These are phyloP conservation scores for Bjerkandera adusta DNA, from an alignment of 1,284 basidiomycete species.

Conservation along the genomic window DNA sequence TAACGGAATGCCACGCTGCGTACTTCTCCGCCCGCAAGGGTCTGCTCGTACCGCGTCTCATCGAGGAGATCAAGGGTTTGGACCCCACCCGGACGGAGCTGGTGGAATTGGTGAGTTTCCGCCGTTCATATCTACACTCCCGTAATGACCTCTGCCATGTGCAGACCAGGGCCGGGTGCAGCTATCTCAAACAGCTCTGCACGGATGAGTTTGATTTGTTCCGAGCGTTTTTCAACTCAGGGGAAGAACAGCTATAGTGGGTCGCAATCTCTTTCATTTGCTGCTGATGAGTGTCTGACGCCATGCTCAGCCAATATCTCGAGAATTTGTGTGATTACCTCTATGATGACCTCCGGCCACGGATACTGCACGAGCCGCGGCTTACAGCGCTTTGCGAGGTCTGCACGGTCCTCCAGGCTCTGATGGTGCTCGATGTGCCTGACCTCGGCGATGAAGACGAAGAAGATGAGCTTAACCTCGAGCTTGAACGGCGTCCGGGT, in stretches of 20 bases:
- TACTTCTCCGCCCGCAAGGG: conserved; percentile 75
- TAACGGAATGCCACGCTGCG: conserved; percentile 82
- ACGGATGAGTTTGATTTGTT: conserved; percentile 86
- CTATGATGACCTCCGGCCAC: conserved; percentile 90
- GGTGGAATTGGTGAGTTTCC: conserved; percentile 71
- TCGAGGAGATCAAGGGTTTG: conserved; percentile 79
- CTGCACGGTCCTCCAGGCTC: conserved; percentile 88
- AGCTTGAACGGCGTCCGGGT: conserved; percentile 33
- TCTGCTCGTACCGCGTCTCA: conserved; percentile 68
- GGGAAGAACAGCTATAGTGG: conserved; percentile 83
- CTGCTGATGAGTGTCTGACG: conserved; percentile 9
- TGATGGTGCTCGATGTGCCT: conserved; percentile 85
- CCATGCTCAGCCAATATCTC: conserved; percentile 66
- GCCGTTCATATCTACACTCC: neutral
- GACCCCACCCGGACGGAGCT: conserved; percentile 78
- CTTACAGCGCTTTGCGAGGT: conserved; percentile 88
- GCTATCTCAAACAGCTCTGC: conserved; percentile 87
- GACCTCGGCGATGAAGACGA: conserved; percentile 37
- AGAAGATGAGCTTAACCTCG: conserved; percentile 42
- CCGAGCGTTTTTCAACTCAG: conserved; percentile 82
- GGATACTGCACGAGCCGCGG: conserved; percentile 88
- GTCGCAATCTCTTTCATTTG: conserved; percentile 30
- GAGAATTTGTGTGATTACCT: conserved; percentile 90
- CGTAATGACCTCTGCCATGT: neutral
- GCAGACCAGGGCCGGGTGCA: conserved; percentile 85